phyloP scores from a whole-genome alignment of 1,139 yeast species.

The Yamadazyma spencermartinsiae region DNA sequence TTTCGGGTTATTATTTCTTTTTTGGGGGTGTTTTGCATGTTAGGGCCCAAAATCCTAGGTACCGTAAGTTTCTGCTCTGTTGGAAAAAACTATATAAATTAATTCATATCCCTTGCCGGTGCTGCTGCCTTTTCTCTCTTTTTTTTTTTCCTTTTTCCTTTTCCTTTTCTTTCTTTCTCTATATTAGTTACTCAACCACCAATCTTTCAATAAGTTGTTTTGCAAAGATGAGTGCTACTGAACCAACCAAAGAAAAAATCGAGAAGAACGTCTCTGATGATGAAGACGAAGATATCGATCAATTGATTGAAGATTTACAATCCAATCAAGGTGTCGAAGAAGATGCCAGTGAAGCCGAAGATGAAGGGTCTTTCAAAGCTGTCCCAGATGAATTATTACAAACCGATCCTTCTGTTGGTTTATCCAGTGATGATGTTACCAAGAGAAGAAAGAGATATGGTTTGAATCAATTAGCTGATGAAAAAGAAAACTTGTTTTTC shows the following conservation, averaged over 20 bases:
- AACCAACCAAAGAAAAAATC: slow-evolving; percentile 51
- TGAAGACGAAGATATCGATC: slow-evolving; percentile 85
- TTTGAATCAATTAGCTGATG: slow-evolving; percentile 93
- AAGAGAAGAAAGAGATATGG: slow-evolving; percentile 94
- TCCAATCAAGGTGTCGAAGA: slow-evolving; percentile 59
- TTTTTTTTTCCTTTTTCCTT: slow-evolving; percentile 7
- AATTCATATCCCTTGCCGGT: slow-evolving; percentile 5
- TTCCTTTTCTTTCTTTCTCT: slow-evolving; percentile 4
- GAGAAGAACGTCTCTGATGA: slow-evolving; percentile 56
- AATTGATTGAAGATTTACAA: slow-evolving; percentile 85
- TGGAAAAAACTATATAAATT: slow-evolving; percentile 10
- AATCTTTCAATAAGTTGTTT: slow-evolving; percentile 1
- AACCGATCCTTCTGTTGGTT: slow-evolving; percentile 83
- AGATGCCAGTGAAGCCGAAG: slow-evolving; percentile 56
- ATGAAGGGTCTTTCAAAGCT: slow-evolving; percentile 51
- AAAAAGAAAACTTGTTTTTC: slow-evolving; percentile 75
- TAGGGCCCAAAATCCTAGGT: not conserved
- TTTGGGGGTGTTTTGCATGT: not conserved
- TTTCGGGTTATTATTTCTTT: slow-evolving; percentile 1
- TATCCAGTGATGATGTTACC: slow-evolving; percentile 75
- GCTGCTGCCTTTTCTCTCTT: slow-evolving; percentile 6
- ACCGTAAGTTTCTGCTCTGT: not conserved
- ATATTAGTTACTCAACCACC: slow-evolving; percentile 1
- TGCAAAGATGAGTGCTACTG: slow-evolving; percentile 45
- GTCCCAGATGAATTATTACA: slow-evolving; percentile 89